Conservation (phyloP, 768 basidiomycete genomes). For the Neoboletus subvelutipes region DNA sequence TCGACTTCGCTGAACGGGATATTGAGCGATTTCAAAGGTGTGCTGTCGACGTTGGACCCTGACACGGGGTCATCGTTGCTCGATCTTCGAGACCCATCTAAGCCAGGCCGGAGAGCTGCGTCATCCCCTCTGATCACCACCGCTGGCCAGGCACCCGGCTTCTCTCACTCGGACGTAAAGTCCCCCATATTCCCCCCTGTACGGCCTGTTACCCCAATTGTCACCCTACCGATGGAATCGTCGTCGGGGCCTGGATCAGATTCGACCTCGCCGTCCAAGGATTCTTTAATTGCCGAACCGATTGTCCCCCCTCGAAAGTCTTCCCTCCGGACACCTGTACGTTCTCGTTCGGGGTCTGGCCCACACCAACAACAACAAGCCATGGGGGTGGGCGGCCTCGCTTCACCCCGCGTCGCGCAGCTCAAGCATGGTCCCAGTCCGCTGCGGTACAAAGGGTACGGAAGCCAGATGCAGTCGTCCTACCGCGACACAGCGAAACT, state of each 20-base stretch:
- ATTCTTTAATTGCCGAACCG: conserved; percentile 41
- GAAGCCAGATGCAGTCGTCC: conserved; percentile 35
- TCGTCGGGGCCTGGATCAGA: conserved; percentile 19
- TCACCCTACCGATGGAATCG: conserved; percentile 26
- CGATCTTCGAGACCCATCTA: conserved; percentile 66
- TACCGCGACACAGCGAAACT: conserved; percentile 46
- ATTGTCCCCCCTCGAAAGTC: conserved; percentile 32
- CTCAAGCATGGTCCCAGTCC: conserved; percentile 43
- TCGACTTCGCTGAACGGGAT: conserved; percentile 55
- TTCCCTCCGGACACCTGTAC: conserved; percentile 32
- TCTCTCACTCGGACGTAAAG: conserved; percentile 20
- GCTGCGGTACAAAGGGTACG: conserved; percentile 42
- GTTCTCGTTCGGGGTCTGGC: conserved; percentile 33
- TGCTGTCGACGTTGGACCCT: conserved; percentile 66
- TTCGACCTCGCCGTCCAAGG: conserved; percentile 49
- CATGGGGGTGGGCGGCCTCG: conserved; percentile 16
- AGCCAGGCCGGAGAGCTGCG: conserved; percentile 47
- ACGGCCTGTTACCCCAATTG: conserved; percentile 19
- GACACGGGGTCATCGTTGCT: conserved; percentile 48
- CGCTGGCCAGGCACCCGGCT: conserved; percentile 25
- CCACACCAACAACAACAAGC: conserved; percentile 23
- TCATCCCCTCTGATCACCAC: conserved; percentile 39
- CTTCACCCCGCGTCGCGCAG: conserved; percentile 35
- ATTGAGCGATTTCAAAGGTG: conserved; percentile 70
- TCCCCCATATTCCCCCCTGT: conserved; percentile 20